phyloP scores from a whole-genome alignment of 129 eudicot species.

The Arctium minus region DNA sequence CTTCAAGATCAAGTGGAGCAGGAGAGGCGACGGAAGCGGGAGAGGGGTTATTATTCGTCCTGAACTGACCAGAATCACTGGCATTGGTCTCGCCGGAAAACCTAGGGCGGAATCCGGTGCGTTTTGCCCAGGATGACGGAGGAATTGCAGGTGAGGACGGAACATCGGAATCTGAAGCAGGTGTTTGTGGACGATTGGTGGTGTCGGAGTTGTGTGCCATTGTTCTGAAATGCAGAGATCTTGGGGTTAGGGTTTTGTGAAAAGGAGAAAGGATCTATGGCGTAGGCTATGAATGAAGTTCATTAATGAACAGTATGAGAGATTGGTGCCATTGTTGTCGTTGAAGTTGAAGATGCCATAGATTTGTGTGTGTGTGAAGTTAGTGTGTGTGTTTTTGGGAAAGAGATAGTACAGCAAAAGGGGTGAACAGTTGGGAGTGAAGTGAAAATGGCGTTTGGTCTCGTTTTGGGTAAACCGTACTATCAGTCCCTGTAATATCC shows the following conservation, averaged over 20 bases:
- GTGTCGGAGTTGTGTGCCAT: slow-evolving; percentile 63
- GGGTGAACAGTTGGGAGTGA: background rate
- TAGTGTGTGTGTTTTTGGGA: slow-evolving; percentile 7
- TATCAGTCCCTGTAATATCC: background rate
- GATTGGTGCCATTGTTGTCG: background rate
- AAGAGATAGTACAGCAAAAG: background rate
- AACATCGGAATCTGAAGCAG: slow-evolving; percentile 54
- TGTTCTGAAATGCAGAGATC: background rate
- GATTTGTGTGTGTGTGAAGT: background rate
- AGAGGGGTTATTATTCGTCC: slow-evolving; percentile 32
- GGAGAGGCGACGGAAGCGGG: slow-evolving; percentile 7
- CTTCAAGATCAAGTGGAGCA: slow-evolving; percentile 41
- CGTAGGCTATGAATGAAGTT: background rate
- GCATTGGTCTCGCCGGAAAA: slow-evolving; percentile 84
- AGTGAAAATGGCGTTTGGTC: slow-evolving; percentile 9
- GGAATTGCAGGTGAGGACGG: slow-evolving; percentile 64
- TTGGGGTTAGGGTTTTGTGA: slow-evolving; percentile 14
- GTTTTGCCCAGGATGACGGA: slow-evolving; percentile 76
- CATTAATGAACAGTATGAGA: slow-evolving; percentile 2
- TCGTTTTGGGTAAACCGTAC: background rate
- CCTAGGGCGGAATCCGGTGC: slow-evolving; percentile 72
- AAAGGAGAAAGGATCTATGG: background rate
- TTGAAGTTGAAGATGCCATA: slow-evolving; percentile 1
- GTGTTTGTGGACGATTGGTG: slow-evolving; percentile 45
- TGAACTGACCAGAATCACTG: slow-evolving; percentile 45